phyloP scores from a whole-genome alignment of 164 flowering plant species.

The Liquidambar formosana region DNA sequence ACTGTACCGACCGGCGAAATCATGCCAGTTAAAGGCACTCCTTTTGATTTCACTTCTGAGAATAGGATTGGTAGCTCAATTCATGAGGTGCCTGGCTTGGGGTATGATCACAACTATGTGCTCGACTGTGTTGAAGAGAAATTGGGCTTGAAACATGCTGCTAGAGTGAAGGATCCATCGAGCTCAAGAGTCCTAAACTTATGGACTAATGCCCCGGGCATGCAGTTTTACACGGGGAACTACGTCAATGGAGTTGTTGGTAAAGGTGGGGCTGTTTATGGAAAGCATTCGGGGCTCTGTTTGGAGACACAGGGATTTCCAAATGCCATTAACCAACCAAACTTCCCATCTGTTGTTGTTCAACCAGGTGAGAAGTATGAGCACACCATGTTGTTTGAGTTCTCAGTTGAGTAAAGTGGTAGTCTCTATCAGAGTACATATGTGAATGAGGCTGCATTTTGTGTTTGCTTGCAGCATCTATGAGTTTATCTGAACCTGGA shows the following conservation, averaged over 20 bases:
- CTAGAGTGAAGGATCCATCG: slow-evolving; percentile 64
- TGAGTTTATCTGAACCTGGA: no score
- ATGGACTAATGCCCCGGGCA: slow-evolving; percentile 90
- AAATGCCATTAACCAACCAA: slow-evolving; percentile 81
- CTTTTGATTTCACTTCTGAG: slow-evolving; percentile 77
- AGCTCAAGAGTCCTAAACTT: slow-evolving; percentile 70
- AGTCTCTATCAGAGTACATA: not conserved
- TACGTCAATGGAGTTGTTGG: slow-evolving; percentile 80
- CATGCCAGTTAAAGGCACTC: slow-evolving; percentile 78
- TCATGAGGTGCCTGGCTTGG: slow-evolving; percentile 65
- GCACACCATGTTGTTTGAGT: slow-evolving; percentile 89
- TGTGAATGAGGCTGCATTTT: slow-evolving; percentile 1
- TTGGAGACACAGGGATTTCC: slow-evolving; percentile 96
- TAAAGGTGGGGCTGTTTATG: slow-evolving; percentile 76
- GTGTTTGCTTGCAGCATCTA: not conserved
- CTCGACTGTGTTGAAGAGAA: slow-evolving; percentile 78
- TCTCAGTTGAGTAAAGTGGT: slow-evolving; percentile 49
- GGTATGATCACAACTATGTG: slow-evolving; percentile 91
- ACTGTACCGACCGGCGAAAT: slow-evolving; percentile 85
- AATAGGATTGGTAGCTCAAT: slow-evolving; percentile 64
- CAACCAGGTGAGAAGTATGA: slow-evolving; percentile 73
- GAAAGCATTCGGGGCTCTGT: slow-evolving; percentile 77
- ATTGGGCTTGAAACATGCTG: slow-evolving; percentile 73
- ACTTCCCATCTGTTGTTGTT: slow-evolving; percentile 81
- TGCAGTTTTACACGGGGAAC: slow-evolving; percentile 95